These are phyloP conservation scores for Serendipita sp. DNA, from an alignment of 768 basidiomycete genomes.

Conservation along the genomic window DNA sequence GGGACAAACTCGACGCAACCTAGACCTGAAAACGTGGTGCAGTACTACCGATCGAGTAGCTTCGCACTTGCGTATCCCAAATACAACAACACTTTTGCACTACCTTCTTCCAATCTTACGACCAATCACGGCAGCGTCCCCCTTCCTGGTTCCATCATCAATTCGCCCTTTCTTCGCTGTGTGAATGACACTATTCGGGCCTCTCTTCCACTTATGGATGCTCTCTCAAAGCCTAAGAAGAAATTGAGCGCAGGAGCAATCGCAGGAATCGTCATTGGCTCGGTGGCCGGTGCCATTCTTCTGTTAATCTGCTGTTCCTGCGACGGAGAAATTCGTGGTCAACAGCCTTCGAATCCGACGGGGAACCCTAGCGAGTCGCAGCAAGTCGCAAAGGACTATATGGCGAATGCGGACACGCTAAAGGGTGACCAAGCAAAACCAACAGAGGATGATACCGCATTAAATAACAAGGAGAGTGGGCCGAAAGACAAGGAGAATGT, in stretches of 20 bases:
- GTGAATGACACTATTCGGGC: background rate
- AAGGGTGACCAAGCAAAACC: background rate
- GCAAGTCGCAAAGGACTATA: background rate
- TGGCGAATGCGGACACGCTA: background rate
- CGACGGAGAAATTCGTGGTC: background rate
- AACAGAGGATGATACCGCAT: background rate
- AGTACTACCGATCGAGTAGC: slow-evolving; percentile 9
- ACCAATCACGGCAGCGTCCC: background rate
- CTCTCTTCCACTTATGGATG: background rate
- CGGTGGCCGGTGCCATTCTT: background rate
- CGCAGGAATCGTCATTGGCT: background rate
- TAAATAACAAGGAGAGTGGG: background rate
- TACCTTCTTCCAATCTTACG: background rate
- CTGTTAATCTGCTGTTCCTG: background rate
- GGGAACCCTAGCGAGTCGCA: background rate
- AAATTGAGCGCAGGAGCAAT: background rate
- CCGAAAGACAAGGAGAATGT: background rate
- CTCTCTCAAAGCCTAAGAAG: background rate
- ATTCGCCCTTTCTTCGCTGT: background rate
- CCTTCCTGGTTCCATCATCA: background rate
- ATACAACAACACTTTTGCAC: slow-evolving; percentile 9
- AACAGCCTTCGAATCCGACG: background rate
- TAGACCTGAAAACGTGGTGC: slow-evolving; percentile 7
- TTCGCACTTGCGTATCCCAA: slow-evolving; percentile 7
- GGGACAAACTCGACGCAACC: background rate